Base-by-base conservation (phyloP, 345 rosid species). In the Cochlearia excelsa region DNA sequence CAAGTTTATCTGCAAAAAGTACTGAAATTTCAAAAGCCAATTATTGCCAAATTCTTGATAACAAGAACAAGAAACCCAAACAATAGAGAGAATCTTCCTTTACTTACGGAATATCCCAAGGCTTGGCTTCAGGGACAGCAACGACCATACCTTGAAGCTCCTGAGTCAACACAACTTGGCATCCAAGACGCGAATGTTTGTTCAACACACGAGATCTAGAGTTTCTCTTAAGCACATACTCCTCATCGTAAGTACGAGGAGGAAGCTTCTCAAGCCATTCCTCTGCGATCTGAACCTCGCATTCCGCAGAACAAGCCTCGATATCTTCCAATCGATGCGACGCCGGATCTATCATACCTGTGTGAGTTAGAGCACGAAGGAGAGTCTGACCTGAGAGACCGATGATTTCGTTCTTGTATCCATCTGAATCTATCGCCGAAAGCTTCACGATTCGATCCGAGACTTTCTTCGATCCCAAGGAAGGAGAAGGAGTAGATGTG, bases 91-190 rank as follows among this genome's bases (percentile, higher is more conserved):
- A 30, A 10, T 42, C 59, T 5, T 30, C 48, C 23, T 16, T 16
- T 16, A 16, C 23, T 85, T 85, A 93, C 11, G 95, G 97, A 55
- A 72, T 89, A 54, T 93, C 99, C 99, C 99, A 93, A 26, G 99
- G 95, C 75, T 80, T 93, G 6, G 95, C 85, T 72, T 93, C 97
- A 26, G 99, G 96, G 41, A 93, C 87, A 1, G 99, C 97, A 11
- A 93, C 97, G 6, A 93, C 96, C 99, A 93, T 93, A 74, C 95
- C 99, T 84, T 89, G 83, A 51, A 93, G 94, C 49, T 80, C 85
- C 49, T 42, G 82, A 6, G 80, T 79, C 41, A 93, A 76, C 45
- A 93, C 83, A 58, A 93, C 90, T 81, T 93, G 99, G 51, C 99
- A 93, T 2, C 97, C 91, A 41, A 93, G 77, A 33, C 99, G 77